Evolutionary conservation across 2,329 filamentous ascomycete species (phyloP).

Genomic region (Fusarium liriodendri): DNA sequence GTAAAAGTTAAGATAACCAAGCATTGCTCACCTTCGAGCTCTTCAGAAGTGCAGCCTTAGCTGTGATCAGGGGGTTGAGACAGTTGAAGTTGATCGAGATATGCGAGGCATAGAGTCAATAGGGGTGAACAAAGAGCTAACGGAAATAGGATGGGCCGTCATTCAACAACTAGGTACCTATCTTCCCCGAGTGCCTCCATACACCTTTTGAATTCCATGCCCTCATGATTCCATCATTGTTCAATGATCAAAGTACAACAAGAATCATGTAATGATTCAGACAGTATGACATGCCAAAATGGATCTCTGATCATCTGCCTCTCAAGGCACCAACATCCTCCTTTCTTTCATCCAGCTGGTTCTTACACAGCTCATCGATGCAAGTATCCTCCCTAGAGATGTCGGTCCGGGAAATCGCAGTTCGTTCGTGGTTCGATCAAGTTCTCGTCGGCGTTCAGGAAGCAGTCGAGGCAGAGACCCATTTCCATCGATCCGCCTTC

Average conservation of each 20-base stretch:
- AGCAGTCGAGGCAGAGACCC: not conserved
- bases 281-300: not conserved
- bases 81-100: not conserved
- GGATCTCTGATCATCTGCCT: not conserved
- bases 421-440: not conserved
- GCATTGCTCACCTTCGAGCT: not conserved
- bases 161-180: not conserved
- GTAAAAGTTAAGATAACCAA: not conserved
- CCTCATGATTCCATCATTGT: not conserved
- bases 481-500: not conserved
- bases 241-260: not conserved
- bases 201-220: not conserved
- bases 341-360: not conserved
- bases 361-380: not conserved
- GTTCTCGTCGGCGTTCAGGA: not conserved
- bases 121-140: not conserved
- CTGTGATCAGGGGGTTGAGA: not conserved
- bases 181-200: not conserved
- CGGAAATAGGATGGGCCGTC: not conserved
- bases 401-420: not conserved
- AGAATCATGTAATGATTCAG: not conserved
- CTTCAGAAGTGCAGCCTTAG: not conserved
- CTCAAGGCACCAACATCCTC: not conserved
- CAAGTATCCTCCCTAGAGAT: not conserved
- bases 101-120: not conserved